Conservation (phyloP, 2,329 filamentous ascomycete genomes). For the Arthroderma sp. region DNA sequence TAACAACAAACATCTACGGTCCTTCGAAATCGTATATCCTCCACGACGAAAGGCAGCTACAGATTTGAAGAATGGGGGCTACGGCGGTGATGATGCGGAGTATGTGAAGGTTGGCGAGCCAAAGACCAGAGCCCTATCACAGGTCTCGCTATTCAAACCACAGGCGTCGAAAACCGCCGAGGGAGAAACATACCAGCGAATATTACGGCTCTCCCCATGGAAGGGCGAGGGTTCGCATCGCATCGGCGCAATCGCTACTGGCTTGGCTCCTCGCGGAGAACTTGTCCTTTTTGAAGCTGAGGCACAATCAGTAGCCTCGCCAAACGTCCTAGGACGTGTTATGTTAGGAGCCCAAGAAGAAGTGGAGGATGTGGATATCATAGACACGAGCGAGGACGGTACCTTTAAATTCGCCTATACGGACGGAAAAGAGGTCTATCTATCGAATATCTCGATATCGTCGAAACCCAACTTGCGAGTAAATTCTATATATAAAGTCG, state of each 20-base stretch:
- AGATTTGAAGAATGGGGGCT: conserved; percentile 14
- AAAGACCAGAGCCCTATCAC: conserved; percentile 32
- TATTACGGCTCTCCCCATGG: conserved; percentile 46
- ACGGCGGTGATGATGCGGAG: conserved; percentile 14
- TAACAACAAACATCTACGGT: conserved; percentile 72
- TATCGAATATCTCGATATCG: conserved; percentile 47
- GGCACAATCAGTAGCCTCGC: conserved; percentile 38
- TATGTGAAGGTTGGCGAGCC: conserved; percentile 25
- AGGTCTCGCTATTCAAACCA: conserved; percentile 40
- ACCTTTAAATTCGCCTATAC: conserved; percentile 66
- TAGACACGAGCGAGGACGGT: conserved; percentile 22
- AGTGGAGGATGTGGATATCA: conserved; percentile 37
- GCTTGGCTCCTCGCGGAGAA: conserved; percentile 62
- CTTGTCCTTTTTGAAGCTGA: conserved; percentile 67
- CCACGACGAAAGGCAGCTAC: conserved; percentile 30
- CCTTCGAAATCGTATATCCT: conserved; percentile 53
- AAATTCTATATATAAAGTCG: conserved; percentile 15
- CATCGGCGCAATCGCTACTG: conserved; percentile 67
- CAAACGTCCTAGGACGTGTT: conserved; percentile 45
- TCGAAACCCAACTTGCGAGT: conserved; percentile 31
- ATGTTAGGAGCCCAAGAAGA: conserved; percentile 41
- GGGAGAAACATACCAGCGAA: conserved; percentile 48
- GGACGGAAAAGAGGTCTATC: conserved; percentile 61
- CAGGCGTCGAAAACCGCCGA: conserved; percentile 28
- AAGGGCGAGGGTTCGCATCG: conserved; percentile 44